Evolutionary conservation across 805 yeast genomes (phyloP), one percentile per base, ranked within the genome.

Genomic region (Nakazawaea anatomiae): DNA sequence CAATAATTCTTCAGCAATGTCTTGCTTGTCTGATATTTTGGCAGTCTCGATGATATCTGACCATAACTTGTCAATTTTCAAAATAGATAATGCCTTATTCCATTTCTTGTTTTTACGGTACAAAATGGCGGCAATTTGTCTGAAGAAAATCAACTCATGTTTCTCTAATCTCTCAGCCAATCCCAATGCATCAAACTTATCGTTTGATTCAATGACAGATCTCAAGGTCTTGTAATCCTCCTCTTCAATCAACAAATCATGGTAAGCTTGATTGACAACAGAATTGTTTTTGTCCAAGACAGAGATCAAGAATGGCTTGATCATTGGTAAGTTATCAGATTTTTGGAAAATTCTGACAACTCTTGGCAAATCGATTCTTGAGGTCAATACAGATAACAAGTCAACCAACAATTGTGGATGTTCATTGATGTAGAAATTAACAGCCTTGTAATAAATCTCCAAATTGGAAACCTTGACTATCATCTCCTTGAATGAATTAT

Each of bases 401-500:
- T 94, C 99, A 52, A 87, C 86, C 62, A 94, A 76, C 58, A 92
- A 77, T 50, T 91, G 83, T 55, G 99, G 99, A 69, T 90, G 95
- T 72, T 90, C 92, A 48, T 81, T 81, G 68, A 92, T 82, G 70
- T 94, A 94, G 69, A 94, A 94, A 74, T 89, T 91, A 64, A 94
- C 88, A 10, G 98, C 97, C 74, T 90, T 89, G 83, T 92, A 94
- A 73, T 91, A 94, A 53, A 94, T 90, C 75, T 94, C 99, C 69
- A 94, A 76, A 72, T 94, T 94, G 36, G 97, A 86, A 55, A 91
- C 97, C 75, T 94, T 94, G 55, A 89, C 96, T 55, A 94, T 76
- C 45, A 94, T 85, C 64, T 94, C 98, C 75, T 94, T 94, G 78
- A 94, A 94, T 42, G 96, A 87, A 32, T 83, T 72, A 67, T 94